Evolutionary conservation across 208 protist genomes (phyloP).

Genomic region (Leishmania gerbilli): DNA sequence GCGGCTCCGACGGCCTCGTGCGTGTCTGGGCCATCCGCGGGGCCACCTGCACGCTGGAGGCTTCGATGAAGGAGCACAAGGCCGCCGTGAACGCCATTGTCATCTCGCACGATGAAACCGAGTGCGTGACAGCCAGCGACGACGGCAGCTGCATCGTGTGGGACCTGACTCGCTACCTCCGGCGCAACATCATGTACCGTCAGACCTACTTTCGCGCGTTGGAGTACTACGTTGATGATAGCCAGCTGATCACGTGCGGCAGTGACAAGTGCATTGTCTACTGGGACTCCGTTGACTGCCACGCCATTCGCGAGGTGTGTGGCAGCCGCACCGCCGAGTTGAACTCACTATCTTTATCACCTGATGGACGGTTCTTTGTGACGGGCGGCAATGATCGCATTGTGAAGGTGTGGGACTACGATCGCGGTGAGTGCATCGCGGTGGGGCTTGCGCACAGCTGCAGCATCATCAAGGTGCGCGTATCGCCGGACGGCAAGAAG

Average conservation of each 20-base stretch:
- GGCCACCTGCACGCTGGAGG: constrained; percentile 82
- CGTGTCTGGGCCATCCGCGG: constrained; percentile 88
- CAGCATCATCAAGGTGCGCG: constrained; percentile 91
- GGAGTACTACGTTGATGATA: constrained; percentile 92
- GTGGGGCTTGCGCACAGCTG: constrained; percentile 93
- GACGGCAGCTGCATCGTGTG: constrained; percentile 97
- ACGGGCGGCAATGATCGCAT: constrained; percentile 92
- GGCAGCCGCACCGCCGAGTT: constrained; percentile 92
- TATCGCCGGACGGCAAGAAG: constrained; percentile 87
- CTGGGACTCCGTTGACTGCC: constrained; percentile 96
- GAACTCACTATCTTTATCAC: constrained; percentile 88
- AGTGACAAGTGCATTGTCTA: constrained; percentile 95
- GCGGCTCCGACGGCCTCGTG: constrained; percentile 93
- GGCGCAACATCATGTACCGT: constrained; percentile 95
- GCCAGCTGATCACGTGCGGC: constrained; percentile 94
- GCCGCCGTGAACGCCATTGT: constrained; percentile 87
- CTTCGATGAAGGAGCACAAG: constrained; percentile 97
- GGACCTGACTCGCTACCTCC: constrained; percentile 91
- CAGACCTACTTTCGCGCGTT: constrained; percentile 94
- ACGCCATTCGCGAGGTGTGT: constrained; percentile 92
- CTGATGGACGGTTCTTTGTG: constrained; percentile 90
- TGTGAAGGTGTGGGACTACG: constrained; percentile 96
- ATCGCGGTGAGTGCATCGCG: constrained; percentile 84
- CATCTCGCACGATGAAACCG: constrained; percentile 86
- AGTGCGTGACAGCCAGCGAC: constrained; percentile 93